Base-by-base conservation (phyloP, 2,329 filamentous ascomycete genomes). In the Aspergillus sp. region DNA sequence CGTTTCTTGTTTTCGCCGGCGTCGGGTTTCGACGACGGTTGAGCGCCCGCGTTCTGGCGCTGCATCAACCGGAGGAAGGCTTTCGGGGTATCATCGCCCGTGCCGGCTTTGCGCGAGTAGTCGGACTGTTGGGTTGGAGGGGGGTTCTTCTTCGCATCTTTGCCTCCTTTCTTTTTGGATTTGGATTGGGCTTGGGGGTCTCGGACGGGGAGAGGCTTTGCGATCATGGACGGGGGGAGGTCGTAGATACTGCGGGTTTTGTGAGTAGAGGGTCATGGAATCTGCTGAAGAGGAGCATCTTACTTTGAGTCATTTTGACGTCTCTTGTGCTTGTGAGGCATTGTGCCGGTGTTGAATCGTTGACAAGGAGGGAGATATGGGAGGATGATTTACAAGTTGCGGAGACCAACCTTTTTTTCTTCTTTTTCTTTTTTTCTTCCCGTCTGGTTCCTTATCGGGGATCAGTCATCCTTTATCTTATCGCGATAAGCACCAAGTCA, bases 311-410 rank as follows among this genome's bases (percentile, higher is more conserved):
- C 73, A 42, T 85, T 85, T 65, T 75, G 71, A 39, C 76, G 75
- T 63, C 90, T 84, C 63, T 89, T 94, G 75, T 96, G 91, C 78
- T 96, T 96, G 79, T 94, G 91, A 74, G 91, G 91, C 91, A 96
- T 96, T 31, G 54, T 63, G 64, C 32, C 42, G 54, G 18, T 53
- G 51, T 45, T 57, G 52, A n/a, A 24, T 46, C 32, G 45, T 46
- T 32, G 55, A 54, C 9, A 29, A 49, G 54, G 39, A 18, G n/a
- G 2, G 16, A 36, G 14, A 24, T 24, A 24, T 24, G 24, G 24
- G 24, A 24, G 24, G 24, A 6, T 6, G 24, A 4, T 36, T 36
- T 5, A 36, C 10, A 36, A 36, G 32, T 12, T 36, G 32, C 36
- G 36, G 36, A 16, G 36, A 42, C 14, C n/a, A 18, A 51, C 46